phyloP scores from a whole-genome alignment of 352 stramenopile genomes.

The Globisporangium carolinianum region DNA sequence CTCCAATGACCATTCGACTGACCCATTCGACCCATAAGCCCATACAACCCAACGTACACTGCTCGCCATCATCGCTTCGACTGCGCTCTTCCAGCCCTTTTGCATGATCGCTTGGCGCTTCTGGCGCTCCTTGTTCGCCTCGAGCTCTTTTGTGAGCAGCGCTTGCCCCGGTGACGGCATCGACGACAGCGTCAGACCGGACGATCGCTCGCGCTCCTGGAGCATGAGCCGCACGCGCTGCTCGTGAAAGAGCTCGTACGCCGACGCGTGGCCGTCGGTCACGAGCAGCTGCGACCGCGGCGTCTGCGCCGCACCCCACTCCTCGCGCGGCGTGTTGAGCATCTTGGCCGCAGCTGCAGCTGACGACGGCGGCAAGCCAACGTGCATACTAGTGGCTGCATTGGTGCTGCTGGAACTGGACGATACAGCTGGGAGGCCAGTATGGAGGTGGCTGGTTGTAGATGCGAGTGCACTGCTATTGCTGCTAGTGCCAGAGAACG shows the following conservation, averaged over 20 bases:
- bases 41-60: constrained; percentile 30
- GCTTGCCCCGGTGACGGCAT: constrained; percentile 78
- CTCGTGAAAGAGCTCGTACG: constrained; percentile 85
- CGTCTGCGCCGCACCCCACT: constrained; percentile 84
- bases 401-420: not conserved
- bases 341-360: constrained; percentile 30
- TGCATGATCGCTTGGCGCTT: constrained; percentile 86
- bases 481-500: constrained; percentile 4
- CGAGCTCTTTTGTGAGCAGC: constrained; percentile 83
- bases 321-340: constrained; percentile 70
- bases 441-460: not conserved
- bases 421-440: too few relatives aligned
- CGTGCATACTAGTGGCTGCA: constrained; percentile 10
- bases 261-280: constrained; percentile 72
- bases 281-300: constrained; percentile 78
- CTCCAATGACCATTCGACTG: not conserved
- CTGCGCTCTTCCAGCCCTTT: constrained; percentile 82
- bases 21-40: not conserved
- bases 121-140: constrained; percentile 84
- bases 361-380: constrained; percentile 34
- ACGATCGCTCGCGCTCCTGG: constrained; percentile 54
- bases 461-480: constrained; percentile 3
- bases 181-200: constrained; percentile 70
- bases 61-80: constrained; percentile 75
- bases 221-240: constrained; percentile 80